phyloP scores from a whole-genome alignment of 805 yeast species.

The Kodamaea kakaduensis region DNA sequence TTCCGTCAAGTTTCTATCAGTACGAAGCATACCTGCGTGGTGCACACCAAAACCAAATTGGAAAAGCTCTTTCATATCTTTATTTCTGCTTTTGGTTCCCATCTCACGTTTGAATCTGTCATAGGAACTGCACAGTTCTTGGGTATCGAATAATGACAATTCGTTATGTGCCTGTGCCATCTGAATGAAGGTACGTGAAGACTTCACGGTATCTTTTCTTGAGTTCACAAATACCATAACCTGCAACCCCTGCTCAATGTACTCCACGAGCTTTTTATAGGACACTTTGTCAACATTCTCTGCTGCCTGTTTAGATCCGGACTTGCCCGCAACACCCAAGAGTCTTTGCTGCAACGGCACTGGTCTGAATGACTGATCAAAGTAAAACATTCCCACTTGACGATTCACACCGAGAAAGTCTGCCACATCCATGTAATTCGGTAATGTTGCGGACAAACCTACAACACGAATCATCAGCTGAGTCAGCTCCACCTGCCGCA shows the following conservation, averaged over 20 bases:
- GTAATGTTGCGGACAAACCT: slow-evolving; percentile 91
- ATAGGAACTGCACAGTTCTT: slow-evolving; percentile 35
- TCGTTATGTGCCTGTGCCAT: slow-evolving; percentile 65
- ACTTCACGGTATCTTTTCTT: slow-evolving; percentile 84
- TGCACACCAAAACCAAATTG: slow-evolving; percentile 85
- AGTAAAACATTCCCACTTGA: slow-evolving; percentile 87
- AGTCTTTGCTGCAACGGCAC: slow-evolving; percentile 88
- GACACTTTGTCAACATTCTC: slow-evolving; percentile 73
- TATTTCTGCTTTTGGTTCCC: slow-evolving; percentile 61
- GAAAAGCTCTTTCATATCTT: slow-evolving; percentile 77
- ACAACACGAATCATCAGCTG: slow-evolving; percentile 93
- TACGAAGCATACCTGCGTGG: slow-evolving; percentile 94
- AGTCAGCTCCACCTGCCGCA: slow-evolving; percentile 90
- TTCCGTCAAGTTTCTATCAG: slow-evolving; percentile 87
- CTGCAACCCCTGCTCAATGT: slow-evolving; percentile 69
- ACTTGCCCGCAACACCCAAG: slow-evolving; percentile 81
- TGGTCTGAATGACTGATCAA: slow-evolving; percentile 90
- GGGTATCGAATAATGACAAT: slow-evolving; percentile 52
- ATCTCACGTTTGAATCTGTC: slow-evolving; percentile 59
- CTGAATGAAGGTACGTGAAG: slow-evolving; percentile 68
- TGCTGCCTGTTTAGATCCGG: slow-evolving; percentile 67
- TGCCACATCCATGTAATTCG: slow-evolving; percentile 89
- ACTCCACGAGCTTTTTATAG: slow-evolving; percentile 69
- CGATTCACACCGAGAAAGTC: slow-evolving; percentile 91
- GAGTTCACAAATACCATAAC: slow-evolving; percentile 98